Base-by-base conservation (phyloP, 345 rosid genomes). In the Euphorbia peplus region DNA sequence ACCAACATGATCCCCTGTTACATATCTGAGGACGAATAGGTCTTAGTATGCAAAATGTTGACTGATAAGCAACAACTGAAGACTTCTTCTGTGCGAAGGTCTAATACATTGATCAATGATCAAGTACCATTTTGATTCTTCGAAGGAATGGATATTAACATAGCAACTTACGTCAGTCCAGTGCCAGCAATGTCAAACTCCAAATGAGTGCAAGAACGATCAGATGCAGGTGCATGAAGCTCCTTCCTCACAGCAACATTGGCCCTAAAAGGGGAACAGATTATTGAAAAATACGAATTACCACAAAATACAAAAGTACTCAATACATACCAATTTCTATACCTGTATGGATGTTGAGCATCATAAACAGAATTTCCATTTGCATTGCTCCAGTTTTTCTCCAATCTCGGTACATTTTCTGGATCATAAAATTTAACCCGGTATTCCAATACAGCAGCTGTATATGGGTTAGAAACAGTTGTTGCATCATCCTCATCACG, bases 311-410 rank as follows among this genome's bases (percentile, higher is more conserved):
- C 4, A 59, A 42, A n/a, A 14, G 72, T 35, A 29, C 32, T 37
- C 13, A 32, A n/a, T 32, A 32, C 6, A 32, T 6, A 6, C 74
- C 67, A 42, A 13, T 41, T 35, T 4, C 56, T 1, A 25, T 72
- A 91, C 98, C 87, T 90, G 95, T 88, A 90, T 51, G 98, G 99
- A 81, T 95, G 98, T 51, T 95, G 99, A 68, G 90, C 88, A 83
- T 95, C 99, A 73, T 81, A 78, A 71, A 77, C 81, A 30, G 83
- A 59, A 69, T 88, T 86, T 25, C 98, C 99, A 83, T 92, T 95
- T 30, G 92, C 88, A 60, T 76, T 78, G 59, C 87, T 82, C 83
- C 87, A 73, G 82, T 61, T 83, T 39, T 84, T 85, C 37, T 83
- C 85, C 76, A 76, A 80, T 26, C 63, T 1, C 6, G 76, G 62